Conservation (phyloP, 1,284 basidiomycete genomes). For the Ceratobasidium sp. region DNA sequence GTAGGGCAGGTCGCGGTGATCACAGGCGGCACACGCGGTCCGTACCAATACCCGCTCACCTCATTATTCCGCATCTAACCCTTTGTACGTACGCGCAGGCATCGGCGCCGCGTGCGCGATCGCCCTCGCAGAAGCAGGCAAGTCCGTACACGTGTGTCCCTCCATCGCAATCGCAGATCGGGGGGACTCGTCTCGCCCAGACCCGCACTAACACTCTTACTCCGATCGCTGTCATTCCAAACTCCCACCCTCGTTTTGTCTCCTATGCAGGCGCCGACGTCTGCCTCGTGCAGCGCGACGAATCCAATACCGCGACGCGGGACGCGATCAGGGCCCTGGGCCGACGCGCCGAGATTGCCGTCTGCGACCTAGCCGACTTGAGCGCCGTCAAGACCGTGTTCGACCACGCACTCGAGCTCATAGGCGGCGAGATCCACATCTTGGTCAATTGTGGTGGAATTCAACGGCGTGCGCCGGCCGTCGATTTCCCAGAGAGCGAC, state of each 20-base stretch:
- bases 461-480: constrained; percentile 83
- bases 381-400: constrained; percentile 74
- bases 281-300: constrained; percentile 76
- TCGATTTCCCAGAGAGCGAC: constrained; percentile 84
- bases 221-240: constrained; percentile 53
- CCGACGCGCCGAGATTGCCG: constrained; percentile 63
- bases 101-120: constrained; percentile 79
- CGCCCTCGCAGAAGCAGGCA: constrained; percentile 71
- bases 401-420: constrained; percentile 67
- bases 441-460: constrained; percentile 96
- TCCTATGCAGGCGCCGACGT: constrained; percentile 71
- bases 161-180: constrained; percentile 51
- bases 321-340: constrained; percentile 63
- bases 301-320: constrained; percentile 66
- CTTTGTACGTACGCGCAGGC: constrained; percentile 57
- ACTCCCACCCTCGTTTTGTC: constrained; percentile 14
- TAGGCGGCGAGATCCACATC: constrained; percentile 78
- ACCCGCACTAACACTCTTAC: constrained; percentile 57
- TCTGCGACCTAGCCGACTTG: constrained; percentile 80
- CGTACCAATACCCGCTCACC: constrained; percentile 11
- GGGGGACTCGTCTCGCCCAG: constrained; percentile 51
- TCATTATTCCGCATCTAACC: constrained; percentile 30
- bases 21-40: constrained; percentile 48
- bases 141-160: constrained; percentile 51
- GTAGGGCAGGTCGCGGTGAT: constrained; percentile 58